Percentiles rank a stretch among this genome's conserved stretches.
Evolutionary conservation across 306 rosid species (phyloP).

Genomic region (Pyrus bretschneideri): DNA sequence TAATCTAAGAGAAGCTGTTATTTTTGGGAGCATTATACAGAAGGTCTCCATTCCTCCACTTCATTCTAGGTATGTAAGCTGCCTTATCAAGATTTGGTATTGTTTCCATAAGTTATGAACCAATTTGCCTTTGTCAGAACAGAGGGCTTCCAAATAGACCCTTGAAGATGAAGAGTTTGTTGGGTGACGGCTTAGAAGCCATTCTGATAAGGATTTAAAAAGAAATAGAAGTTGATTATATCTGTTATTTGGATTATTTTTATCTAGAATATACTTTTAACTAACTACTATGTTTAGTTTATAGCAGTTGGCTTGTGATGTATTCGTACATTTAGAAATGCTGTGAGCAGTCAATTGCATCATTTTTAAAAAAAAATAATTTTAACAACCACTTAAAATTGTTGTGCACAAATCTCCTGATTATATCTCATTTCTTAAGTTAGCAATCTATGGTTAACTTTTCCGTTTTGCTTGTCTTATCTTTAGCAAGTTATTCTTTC

Average conservation of each 20-base stretch:
- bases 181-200: neutral
- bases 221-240: neutral
- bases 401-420: neutral
- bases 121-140: neutral
- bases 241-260: neutral
- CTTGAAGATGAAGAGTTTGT: neutral
- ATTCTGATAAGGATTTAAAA: neutral
- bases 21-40: slow-evolving; percentile 77
- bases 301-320: neutral
- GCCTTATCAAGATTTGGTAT: neutral
- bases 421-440: neutral
- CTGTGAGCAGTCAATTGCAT: neutral
- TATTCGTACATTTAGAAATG: neutral
- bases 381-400: neutral
- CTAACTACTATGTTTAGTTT: neutral
- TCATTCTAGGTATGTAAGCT: slow-evolving; percentile 74
- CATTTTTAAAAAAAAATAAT: neutral
- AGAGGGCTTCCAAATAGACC: neutral
- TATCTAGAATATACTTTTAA: neutral
- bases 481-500: neutral
- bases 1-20: slow-evolving; percentile 88
- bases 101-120: neutral
- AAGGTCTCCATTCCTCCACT: slow-evolving; percentile 82
- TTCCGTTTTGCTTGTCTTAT: neutral
- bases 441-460: neutral